Percentiles rank a stretch among this genome's conserved stretches.
Conservation (phyloP, 2,329 filamentous ascomycete genomes). For the Emergomyces orientalis region DNA sequence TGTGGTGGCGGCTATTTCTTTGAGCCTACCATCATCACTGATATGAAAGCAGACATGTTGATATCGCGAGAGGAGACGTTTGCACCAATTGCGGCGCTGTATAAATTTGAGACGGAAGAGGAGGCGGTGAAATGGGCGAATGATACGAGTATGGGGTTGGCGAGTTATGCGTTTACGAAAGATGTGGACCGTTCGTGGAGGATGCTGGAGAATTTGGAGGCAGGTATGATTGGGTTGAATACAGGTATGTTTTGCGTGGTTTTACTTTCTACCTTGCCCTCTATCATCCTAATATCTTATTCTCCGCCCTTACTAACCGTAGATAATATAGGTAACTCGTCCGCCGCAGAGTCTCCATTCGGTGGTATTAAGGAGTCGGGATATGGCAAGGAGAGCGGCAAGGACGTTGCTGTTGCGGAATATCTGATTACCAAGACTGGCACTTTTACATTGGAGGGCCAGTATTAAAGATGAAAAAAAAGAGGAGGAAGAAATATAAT, state of each 20-base stretch:
- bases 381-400: conserved; percentile 59
- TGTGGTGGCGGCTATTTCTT: conserved; percentile 60
- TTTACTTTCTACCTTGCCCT: background rate
- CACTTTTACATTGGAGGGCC: conserved; percentile 51
- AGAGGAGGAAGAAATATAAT: background rate
- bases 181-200: conserved; percentile 57
- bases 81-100: conserved; percentile 54
- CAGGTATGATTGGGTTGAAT: conserved; percentile 61
- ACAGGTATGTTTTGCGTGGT: conserved; percentile 36
- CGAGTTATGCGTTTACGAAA: conserved; percentile 60
- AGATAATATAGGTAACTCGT: conserved; percentile 44
- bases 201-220: conserved; percentile 57
- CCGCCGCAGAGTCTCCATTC: conserved; percentile 57
- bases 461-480: conserved; percentile 33
- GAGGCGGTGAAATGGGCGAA: conserved; percentile 53
- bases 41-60: conserved; percentile 50
- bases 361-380: conserved; percentile 60
- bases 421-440: conserved; percentile 58
- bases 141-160: conserved; percentile 55
- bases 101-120: conserved; percentile 57
- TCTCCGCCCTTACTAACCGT: conserved; percentile 8
- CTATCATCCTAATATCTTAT: background rate
- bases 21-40: conserved; percentile 55
- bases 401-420: conserved; percentile 55
- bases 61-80: conserved; percentile 55